phyloP scores from a whole-genome alignment of 768 basidiomycete genomes.

The Termitomyces sp. region DNA sequence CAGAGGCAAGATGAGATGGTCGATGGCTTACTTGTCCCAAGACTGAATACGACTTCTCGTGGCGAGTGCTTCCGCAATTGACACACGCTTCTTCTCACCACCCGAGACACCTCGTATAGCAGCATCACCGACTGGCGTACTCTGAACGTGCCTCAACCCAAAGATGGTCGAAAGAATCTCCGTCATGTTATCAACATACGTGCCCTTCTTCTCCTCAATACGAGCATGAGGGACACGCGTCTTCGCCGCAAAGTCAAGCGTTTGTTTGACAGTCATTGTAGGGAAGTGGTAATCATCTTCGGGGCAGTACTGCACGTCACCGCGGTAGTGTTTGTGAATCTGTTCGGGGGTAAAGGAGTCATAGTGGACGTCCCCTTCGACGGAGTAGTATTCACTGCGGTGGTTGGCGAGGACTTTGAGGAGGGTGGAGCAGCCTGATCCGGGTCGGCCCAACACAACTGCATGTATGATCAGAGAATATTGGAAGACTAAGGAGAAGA shows the following conservation, averaged over 20 bases:
- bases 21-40: conserved; percentile 66
- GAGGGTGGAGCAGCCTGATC: conserved; percentile 80
- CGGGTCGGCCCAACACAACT: conserved; percentile 85
- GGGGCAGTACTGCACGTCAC: conserved; percentile 76
- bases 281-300: conserved; percentile 88
- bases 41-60: conserved; percentile 55
- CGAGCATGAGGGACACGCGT: conserved; percentile 62
- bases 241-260: conserved; percentile 62
- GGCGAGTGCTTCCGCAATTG: conserved; percentile 66
- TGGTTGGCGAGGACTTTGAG: conserved; percentile 80
- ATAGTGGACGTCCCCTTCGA: conserved; percentile 70
- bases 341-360: conserved; percentile 67
- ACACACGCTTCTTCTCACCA: conserved; percentile 78
- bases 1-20: background rate
- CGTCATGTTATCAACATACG: conserved; percentile 38
- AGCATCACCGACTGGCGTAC: conserved; percentile 76
- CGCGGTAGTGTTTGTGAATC: conserved; percentile 60
- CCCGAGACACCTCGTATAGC: conserved; percentile 70
- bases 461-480: background rate
- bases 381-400: conserved; percentile 56
- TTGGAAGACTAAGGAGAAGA: background rate
- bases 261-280: conserved; percentile 74
- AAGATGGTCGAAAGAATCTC: conserved; percentile 64
- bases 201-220: conserved; percentile 34
- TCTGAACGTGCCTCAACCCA: conserved; percentile 65